Evolutionary conservation across 176 grass and related monocot species (phyloP), one percentile per base, ranked within the genome.

Genomic region (Lolium rigidum): DNA sequence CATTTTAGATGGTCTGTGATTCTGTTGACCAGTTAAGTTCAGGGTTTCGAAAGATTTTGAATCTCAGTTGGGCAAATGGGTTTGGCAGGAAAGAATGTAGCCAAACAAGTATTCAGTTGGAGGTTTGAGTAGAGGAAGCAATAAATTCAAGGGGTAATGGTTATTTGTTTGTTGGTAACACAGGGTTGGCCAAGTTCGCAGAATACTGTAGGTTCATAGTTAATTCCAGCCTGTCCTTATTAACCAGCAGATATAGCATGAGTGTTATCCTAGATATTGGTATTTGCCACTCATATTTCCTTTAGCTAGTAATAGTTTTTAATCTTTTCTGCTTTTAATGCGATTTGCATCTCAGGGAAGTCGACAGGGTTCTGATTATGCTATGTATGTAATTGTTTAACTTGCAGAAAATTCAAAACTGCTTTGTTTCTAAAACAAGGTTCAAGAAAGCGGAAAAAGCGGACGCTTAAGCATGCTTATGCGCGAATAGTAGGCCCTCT

Each of bases 11-110:
- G 47, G 35, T 5, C 52, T 21, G 7, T 54, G 28, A 71, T 76
- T 18, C 16, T 76, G 49, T n/a, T 56, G n/a, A 21, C 37, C 28
- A 17, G 2, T 78, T 24, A 20, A 39, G 16, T 18, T 24, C 76
- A 76, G 47, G 9, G 17, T 9, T 86, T 86, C 24, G 61, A 44
- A 77, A 17, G 37, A 82, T 82, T 48, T 56, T 62, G 47, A 16
- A 11, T 76, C 48, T 25, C 26, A 50, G 41, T 62, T 48, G 35
- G 17, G 16, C 18, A 20, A 48, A 57, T 67, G 26, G 5, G 52
- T 10, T 83, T 28, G 8, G 15, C 55, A 18, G 18, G 41, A 60
- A 83, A 58, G 16, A 47, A 54, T 54, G 35, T 16, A 51, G 68
- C 48, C 3, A 4, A 13, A 6, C 17, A n/a, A 9, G 35, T 10